Conservation (phyloP, 768 basidiomycete genomes). For the Porphyrellus cyaneotinctus region DNA sequence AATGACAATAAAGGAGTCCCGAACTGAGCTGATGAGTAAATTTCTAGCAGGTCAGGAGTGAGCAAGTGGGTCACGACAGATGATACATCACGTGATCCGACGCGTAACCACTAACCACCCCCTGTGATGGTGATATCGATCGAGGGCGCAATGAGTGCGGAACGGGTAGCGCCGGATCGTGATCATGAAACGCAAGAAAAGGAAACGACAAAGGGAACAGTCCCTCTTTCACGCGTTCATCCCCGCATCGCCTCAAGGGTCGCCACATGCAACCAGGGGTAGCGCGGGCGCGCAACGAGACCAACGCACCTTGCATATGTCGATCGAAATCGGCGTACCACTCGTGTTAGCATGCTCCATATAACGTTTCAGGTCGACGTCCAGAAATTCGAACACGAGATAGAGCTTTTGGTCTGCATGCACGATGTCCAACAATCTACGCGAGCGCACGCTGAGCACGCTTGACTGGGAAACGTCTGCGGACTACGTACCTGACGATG, state of each 20-base stretch:
- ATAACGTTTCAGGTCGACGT: slow-evolving; percentile 94
- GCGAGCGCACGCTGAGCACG: slow-evolving; percentile 7
- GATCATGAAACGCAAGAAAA: slow-evolving; percentile 1
- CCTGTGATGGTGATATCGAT: slow-evolving; percentile 20
- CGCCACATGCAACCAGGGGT: neutral
- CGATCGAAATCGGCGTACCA: slow-evolving; percentile 66
- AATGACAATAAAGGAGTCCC: slow-evolving; percentile 91
- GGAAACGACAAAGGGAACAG: slow-evolving; percentile 1
- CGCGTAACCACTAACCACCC: slow-evolving; percentile 17
- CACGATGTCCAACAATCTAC: slow-evolving; percentile 90
- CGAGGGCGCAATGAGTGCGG: slow-evolving; percentile 8
- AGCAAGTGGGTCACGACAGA: slow-evolving; percentile 4
- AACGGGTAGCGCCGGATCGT: neutral
- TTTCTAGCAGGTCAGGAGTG: slow-evolving; percentile 55
- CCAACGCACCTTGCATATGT: slow-evolving; percentile 73
- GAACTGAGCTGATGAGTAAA: slow-evolving; percentile 92
- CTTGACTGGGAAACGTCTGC: neutral
- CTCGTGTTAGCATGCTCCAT: slow-evolving; percentile 83
- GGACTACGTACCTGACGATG: slow-evolving; percentile 72
- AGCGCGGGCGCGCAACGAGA: neutral
- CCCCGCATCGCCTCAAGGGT: slow-evolving; percentile 6
- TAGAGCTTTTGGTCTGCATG: slow-evolving; percentile 97
- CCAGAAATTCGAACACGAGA: slow-evolving; percentile 96
- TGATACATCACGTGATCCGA: slow-evolving; percentile 30
- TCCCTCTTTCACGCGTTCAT: slow-evolving; percentile 24